Conservation (phyloP, 345 rosid genomes). For the Litchi chinensis region DNA sequence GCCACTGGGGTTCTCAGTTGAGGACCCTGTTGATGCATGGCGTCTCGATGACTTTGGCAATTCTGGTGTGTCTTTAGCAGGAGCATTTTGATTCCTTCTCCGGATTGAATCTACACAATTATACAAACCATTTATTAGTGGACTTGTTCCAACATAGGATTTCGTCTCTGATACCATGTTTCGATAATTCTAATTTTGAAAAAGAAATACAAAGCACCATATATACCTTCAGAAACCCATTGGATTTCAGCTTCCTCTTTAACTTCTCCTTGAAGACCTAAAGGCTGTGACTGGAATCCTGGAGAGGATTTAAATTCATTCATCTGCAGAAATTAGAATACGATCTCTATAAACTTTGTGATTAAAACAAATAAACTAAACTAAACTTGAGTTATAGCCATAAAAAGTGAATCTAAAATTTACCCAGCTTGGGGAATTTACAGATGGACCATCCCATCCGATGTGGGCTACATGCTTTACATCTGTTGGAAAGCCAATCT, state of each 20-base stretch:
- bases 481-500: constrained; percentile 85
- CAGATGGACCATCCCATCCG: constrained; percentile 79
- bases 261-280: constrained; percentile 23
- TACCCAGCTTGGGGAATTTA: constrained; percentile 66
- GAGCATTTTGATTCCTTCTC: constrained; percentile 23
- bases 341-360: background rate
- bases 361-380: background rate
- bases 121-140: no score
- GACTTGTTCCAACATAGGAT: no score
- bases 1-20: constrained; percentile 35
- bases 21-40: constrained; percentile 26
- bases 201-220: no score
- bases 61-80: constrained; percentile 31
- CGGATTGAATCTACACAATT: constrained; percentile 24
- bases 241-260: constrained; percentile 36
- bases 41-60: constrained; percentile 50
- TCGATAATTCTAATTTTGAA: background rate
- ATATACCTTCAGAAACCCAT: constrained; percentile 58
- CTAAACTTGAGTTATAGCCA: background rate
- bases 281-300: constrained; percentile 35
- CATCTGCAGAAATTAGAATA: constrained; percentile 49
- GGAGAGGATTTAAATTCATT: constrained; percentile 50
- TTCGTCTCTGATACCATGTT: background rate
- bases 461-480: constrained; percentile 96
- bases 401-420: background rate